These are phyloP conservation scores for Triticum timopheevii DNA, from an alignment of 176 grass and related monocot species.

Conservation along the genomic window DNA sequence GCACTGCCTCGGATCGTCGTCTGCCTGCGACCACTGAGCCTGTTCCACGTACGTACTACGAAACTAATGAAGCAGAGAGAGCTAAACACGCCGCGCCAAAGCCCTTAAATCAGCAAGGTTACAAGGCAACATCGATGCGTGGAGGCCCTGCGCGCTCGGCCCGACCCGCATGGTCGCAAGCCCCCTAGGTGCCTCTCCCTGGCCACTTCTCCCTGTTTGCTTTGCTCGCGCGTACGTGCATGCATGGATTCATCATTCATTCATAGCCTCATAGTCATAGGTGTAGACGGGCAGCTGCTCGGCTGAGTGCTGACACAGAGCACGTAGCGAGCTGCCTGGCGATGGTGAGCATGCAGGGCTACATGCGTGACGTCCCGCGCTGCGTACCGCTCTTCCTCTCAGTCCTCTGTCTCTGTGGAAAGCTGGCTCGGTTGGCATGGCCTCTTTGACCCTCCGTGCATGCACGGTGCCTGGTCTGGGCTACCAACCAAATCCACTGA, in stretches of 20 bases:
- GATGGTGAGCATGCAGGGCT: too few species aligned
- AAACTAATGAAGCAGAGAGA: not conserved
- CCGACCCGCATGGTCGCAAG: conserved; percentile 28
- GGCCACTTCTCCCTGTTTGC: conserved; percentile 28
- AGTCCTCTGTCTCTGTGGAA: not conserved
- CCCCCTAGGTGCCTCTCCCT: conserved; percentile 21
- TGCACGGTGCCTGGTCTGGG: not conserved
- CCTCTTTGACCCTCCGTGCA: conserved; percentile 8
- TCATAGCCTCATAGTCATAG: not conserved
- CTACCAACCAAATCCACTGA: not conserved
- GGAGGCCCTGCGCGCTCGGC: conserved; percentile 18
- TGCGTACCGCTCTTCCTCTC: not conserved
- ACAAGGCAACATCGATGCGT: conserved; percentile 24
- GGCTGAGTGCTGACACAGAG: too few species aligned
- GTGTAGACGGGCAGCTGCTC: not conserved
- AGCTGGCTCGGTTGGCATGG: conserved; percentile 12
- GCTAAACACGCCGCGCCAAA: conserved; percentile 36
- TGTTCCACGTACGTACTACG: not conserved
- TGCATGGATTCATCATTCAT: not conserved
- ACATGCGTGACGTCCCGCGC: not conserved
- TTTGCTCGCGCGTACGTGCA: not conserved
- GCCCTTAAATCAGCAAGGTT: conserved; percentile 29
- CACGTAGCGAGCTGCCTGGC: too few species aligned
- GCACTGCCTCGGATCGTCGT: not conserved
- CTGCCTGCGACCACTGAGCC: not conserved